Evolutionary conservation across 805 yeast genomes (phyloP), one percentile per base, ranked within the genome.

Genomic region (Lachancea fermentati): DNA sequence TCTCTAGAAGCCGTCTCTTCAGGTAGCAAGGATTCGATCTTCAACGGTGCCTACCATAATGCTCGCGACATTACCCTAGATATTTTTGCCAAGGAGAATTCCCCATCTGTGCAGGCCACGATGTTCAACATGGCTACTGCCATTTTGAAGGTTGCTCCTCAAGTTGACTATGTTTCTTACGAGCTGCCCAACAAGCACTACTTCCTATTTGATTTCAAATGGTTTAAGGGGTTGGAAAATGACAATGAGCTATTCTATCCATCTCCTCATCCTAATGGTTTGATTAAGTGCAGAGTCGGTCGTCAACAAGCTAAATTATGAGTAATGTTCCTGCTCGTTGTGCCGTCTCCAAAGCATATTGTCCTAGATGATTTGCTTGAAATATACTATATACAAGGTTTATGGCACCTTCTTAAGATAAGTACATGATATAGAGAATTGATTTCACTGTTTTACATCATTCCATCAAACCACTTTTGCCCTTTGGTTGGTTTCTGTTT

Each of bases 81-180:
- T 40, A 71, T 73, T 44, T 89, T 89, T 64, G 96, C 96, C 13
- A 62, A 74, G 37, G 96, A 89, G 65, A 78, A 85, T 63, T 85
- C 95, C 7, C 78, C 96, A n/a, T 84, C 95, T 18, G 97, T 89
- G 34, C 97, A 89, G 69, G 96, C 95, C 34, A 89, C 96, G 44
- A 91, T 89, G 96, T 89, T 77, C 72, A 85, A 87, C 73, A 89
- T 89, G 93, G 74, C 85, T 30, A 72, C 78, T 48, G 78, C 76
- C 47, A 85, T 89, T 48, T 73, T 89, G 58, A 69, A 67, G 36
- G 57, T 54, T 37, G 81, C 76, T 41, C 71, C 79, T 2, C 69
- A 69, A 44, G 71, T 89, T 41, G 74, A 69, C 47, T 70, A 71
- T 32, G 96, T 88, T 26, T 64, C 81, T 39, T 88, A 85, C 63